Evolutionary conservation across 768 basidiomycete genomes (phyloP).

Genomic region (Tylopilus balloui): DNA sequence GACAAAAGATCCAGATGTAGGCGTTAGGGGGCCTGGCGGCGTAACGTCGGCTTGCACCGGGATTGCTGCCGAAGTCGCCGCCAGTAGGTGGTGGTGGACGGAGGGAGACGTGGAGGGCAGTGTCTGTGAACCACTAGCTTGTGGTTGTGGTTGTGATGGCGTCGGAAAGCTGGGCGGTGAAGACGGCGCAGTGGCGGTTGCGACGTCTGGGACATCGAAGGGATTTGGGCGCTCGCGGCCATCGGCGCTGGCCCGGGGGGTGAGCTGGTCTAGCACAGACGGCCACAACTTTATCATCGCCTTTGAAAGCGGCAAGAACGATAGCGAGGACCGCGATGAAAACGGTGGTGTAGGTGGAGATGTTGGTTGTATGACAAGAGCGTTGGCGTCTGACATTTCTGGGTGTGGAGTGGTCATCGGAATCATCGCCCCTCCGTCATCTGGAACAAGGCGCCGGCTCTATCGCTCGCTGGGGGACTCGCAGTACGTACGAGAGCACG

Average conservation of each 20-base stretch:
- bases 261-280: slow-evolving; percentile 49
- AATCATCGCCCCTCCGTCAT: slow-evolving; percentile 13
- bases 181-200: slow-evolving; percentile 21
- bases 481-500: slow-evolving; percentile 9
- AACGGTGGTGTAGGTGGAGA: slow-evolving; percentile 6
- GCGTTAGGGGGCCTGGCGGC: slow-evolving; percentile 44
- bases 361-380: slow-evolving; percentile 10
- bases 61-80: slow-evolving; percentile 15
- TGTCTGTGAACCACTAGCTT: slow-evolving; percentile 6
- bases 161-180: slow-evolving; percentile 9
- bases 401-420: slow-evolving; percentile 12
- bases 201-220: slow-evolving; percentile 48
- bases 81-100: slow-evolving; percentile 32
- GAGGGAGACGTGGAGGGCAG: slow-evolving; percentile 13
- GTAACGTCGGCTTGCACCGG: slow-evolving; percentile 34
- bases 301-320: slow-evolving; percentile 26
- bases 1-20: slow-evolving; percentile 45
- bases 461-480: neutral
- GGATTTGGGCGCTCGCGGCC: slow-evolving; percentile 52
- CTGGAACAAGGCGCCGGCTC: neutral
- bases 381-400: slow-evolving; percentile 6
- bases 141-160: neutral
- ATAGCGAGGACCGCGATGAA: slow-evolving; percentile 18
- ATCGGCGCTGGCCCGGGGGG: slow-evolving; percentile 47
- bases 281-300: slow-evolving; percentile 73